A percentile compares a stretch with the other conserved stretches of the same genome.
These are phyloP conservation scores for Salix exigua DNA, from an alignment of 345 rosid genomes.

Conservation along the genomic window DNA sequence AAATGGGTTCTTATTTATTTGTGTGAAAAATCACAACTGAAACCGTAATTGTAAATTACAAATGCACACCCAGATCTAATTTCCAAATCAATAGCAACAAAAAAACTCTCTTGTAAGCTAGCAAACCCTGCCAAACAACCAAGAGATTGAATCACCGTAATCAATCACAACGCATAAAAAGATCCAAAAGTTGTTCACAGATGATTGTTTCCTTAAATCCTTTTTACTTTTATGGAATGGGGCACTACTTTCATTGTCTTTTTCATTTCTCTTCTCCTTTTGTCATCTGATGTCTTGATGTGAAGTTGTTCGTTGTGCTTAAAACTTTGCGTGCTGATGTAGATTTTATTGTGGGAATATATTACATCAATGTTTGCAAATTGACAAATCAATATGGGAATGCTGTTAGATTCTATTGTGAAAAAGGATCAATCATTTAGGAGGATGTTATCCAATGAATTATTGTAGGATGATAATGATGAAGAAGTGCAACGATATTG, in stretches of 20 bases:
- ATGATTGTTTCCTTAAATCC: background rate
- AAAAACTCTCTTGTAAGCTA: background rate
- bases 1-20: too few species aligned
- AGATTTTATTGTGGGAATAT: background rate
- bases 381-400: background rate
- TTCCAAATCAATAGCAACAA: background rate
- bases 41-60: background rate
- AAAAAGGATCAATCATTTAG: background rate
- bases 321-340: background rate
- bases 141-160: background rate
- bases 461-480: background rate
- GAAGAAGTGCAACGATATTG: background rate
- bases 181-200: background rate
- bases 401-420: background rate
- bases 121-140: background rate
- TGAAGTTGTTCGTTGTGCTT: background rate
- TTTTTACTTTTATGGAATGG: background rate
- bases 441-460: background rate
- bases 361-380: background rate
- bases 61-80: background rate
- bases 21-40: background rate
- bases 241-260: background rate
- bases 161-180: background rate
- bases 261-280: background rate
- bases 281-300: too few species aligned